Evolutionary conservation across 352 stramenopile species (phyloP).

Genomic region (Pythium sukuiense): DNA sequence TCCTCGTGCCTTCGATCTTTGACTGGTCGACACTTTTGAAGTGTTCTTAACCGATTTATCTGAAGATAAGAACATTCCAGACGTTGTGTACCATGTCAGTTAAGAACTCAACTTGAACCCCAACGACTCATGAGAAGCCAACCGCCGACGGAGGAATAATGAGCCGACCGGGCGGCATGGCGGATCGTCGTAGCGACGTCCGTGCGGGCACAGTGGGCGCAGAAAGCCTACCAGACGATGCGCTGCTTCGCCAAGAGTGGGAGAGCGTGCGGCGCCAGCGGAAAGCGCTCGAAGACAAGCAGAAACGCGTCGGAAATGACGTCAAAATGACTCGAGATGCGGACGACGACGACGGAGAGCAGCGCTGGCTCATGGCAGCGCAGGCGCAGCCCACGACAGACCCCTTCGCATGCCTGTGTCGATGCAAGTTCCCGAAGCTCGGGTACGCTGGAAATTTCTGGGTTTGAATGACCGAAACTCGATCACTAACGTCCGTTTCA

Average conservation of each 20-base stretch:
- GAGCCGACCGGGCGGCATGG: not conserved
- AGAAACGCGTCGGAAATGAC: slow-evolving; percentile 5
- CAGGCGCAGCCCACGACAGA: slow-evolving; percentile 35
- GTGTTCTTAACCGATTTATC: not conserved
- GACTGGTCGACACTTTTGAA: not conserved
- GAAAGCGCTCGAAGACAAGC: slow-evolving; percentile 21
- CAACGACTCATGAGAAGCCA: not conserved
- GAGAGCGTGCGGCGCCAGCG: slow-evolving; percentile 14
- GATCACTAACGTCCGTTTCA: not conserved
- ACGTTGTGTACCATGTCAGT: not conserved
- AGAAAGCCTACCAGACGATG: not conserved
- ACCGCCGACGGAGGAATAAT: not conserved
- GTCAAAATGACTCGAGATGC: not conserved
- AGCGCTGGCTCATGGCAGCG: not conserved
- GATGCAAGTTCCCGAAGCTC: slow-evolving; percentile 53
- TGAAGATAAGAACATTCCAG: not conserved
- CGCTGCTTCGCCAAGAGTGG: slow-evolving; percentile 3
- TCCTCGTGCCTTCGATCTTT: not conserved
- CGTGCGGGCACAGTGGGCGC: not conserved
- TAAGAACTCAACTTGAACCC: not conserved
- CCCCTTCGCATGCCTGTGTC: slow-evolving; percentile 57
- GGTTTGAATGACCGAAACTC: too few species aligned
- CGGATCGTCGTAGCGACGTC: not conserved
- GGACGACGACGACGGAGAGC: not conserved
- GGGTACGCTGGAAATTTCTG: slow-evolving; percentile 23